These are phyloP conservation scores for Plasmodium coatneyi DNA, from an alignment of 169 alveolate genomes.

Conservation along the genomic window DNA sequence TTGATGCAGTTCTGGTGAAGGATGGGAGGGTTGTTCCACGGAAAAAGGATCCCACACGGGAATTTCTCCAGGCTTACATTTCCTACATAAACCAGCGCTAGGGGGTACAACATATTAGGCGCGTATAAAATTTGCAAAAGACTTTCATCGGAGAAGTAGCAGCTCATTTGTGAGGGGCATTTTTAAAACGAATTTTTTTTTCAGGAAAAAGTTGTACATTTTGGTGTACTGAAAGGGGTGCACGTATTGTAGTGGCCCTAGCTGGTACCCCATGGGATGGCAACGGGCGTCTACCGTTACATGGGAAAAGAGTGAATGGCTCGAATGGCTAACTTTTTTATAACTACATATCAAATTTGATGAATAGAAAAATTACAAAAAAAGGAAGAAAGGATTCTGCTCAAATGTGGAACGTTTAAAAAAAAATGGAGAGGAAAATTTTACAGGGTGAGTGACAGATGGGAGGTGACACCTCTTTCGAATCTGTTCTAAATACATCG, in stretches of 20 bases:
- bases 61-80: background rate
- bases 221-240: background rate
- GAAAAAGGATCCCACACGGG: constrained; percentile 24
- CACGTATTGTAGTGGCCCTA: background rate
- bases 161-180: background rate
- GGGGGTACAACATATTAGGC: background rate
- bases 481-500: background rate
- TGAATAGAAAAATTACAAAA: background rate
- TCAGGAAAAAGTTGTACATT: background rate
- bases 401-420: background rate
- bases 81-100: background rate
- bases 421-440: background rate
- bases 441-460: background rate
- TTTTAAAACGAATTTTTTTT: background rate
- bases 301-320: background rate
- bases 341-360: background rate
- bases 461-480: background rate
- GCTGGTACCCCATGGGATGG: background rate
- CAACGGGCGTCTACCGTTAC: background rate
- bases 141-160: background rate
- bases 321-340: background rate
- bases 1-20: constrained; percentile 59
- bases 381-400: background rate
- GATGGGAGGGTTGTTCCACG: constrained; percentile 51
- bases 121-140: background rate